phyloP scores from a whole-genome alignment of 78 protist genomes.

The Parvularia atlantis region DNA sequence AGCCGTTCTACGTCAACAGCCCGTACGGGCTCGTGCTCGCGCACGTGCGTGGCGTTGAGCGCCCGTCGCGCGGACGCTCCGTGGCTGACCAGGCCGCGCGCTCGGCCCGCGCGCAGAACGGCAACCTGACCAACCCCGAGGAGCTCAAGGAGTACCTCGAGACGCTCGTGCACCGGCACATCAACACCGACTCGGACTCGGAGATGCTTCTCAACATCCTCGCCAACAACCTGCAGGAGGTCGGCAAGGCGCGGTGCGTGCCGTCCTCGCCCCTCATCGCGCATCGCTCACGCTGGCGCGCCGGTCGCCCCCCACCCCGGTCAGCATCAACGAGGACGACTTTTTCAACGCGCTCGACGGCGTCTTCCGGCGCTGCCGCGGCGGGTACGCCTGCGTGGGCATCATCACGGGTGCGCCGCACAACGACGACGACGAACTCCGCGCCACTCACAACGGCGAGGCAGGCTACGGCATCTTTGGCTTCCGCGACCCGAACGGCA shows the following conservation, averaged over 20 bases:
- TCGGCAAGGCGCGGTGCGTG: too few relatives aligned
- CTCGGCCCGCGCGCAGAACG: conserved; percentile 30
- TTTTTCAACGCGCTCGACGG: neutral
- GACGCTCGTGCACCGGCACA: conserved; percentile 3
- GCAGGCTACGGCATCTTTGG: conserved; percentile 29
- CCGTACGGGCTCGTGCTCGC: conserved; percentile 33
- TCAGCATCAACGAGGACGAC: conserved; percentile 4
- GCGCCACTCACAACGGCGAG: too few relatives aligned
- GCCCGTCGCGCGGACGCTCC: too few relatives aligned
- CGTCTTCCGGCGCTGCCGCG: conserved; percentile 9
- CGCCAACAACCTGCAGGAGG: conserved; percentile 2
- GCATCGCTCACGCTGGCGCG: too few relatives aligned
- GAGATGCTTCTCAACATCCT: conserved; percentile 31
- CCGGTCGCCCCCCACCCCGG: too few relatives aligned
- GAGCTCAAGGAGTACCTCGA: conserved; percentile 8
- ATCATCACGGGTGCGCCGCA: too few relatives aligned
- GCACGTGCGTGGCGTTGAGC: neutral
- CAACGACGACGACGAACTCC: too few relatives aligned
- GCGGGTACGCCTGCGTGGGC: conserved; percentile 18
- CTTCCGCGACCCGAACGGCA: conserved; percentile 27
- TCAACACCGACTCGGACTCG: conserved; percentile 41
- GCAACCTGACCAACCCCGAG: conserved; percentile 15
- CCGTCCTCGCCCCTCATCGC: too few relatives aligned
- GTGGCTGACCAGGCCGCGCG: too few relatives aligned
- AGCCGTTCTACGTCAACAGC: conserved; percentile 36